These are phyloP conservation scores for Wickerhamomyces sp. DNA, from an alignment of 1,139 yeast genomes.

Conservation along the genomic window DNA sequence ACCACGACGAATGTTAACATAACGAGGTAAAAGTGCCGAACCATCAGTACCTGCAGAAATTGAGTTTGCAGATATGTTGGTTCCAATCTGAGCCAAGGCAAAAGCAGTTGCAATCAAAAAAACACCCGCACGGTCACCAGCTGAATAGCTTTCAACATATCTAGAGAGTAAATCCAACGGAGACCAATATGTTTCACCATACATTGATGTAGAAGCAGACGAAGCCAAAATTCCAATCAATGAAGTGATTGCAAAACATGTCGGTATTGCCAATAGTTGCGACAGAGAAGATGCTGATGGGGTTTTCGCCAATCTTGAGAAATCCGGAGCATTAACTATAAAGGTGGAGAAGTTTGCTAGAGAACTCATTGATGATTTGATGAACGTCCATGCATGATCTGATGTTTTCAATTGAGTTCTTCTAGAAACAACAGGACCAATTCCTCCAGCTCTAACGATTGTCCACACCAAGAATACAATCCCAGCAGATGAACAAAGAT, in stretches of 20 bases:
- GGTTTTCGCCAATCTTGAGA: constrained; percentile 72
- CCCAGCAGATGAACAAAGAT: constrained; percentile 75
- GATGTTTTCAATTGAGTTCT: constrained; percentile 48
- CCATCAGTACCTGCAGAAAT: constrained; percentile 88
- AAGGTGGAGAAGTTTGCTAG: constrained; percentile 84
- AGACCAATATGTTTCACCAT: constrained; percentile 74
- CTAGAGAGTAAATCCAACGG: constrained; percentile 73
- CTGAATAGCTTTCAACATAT: constrained; percentile 55
- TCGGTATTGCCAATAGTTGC: constrained; percentile 63
- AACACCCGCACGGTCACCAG: constrained; percentile 83
- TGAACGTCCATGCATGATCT: constrained; percentile 76
- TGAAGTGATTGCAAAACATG: constrained; percentile 74
- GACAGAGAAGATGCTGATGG: constrained; percentile 44
- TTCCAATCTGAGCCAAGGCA: constrained; percentile 83
- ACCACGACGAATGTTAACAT: constrained; percentile 75
- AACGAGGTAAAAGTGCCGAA: constrained; percentile 76
- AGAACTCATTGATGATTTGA: constrained; percentile 69
- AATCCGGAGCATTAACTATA: constrained; percentile 86
- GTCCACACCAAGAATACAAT: constrained; percentile 79
- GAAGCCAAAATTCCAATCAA: constrained; percentile 84
- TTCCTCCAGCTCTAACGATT: constrained; percentile 61
- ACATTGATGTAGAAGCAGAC: constrained; percentile 68
- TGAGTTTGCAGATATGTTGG: constrained; percentile 89
- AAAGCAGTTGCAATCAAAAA: constrained; percentile 74
- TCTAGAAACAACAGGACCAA: constrained; percentile 61